Percentiles rank a stretch among this genome's conserved stretches.
Evolutionary conservation across 768 basidiomycete genomes (phyloP).

Genomic region (Tricholoma furcatifolium): DNA sequence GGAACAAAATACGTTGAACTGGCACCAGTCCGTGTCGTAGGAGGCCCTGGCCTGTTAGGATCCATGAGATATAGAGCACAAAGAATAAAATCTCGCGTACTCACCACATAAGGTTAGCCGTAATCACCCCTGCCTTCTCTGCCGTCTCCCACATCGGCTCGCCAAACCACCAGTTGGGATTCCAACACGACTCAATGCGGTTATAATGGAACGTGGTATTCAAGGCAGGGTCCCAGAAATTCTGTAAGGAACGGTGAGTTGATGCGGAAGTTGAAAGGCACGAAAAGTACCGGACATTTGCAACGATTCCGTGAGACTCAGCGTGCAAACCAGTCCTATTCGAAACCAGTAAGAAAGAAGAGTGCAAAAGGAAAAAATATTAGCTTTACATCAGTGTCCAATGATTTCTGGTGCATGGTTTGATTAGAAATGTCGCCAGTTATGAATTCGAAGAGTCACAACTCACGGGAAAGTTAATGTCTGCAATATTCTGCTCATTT

Average conservation of each 20-base stretch:
- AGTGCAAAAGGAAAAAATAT: not conserved
- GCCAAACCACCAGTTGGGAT: slow-evolving; percentile 81
- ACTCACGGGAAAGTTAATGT: slow-evolving; percentile 89
- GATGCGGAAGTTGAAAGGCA: not conserved
- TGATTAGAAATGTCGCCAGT: not conserved
- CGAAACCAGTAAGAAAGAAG: not conserved
- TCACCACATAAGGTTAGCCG: slow-evolving; percentile 92
- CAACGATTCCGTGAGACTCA: slow-evolving; percentile 90
- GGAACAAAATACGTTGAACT: slow-evolving; percentile 77
- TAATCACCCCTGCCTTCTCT: slow-evolving; percentile 63
- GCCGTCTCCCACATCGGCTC: slow-evolving; percentile 98
- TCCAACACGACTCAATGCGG: slow-evolving; percentile 56
- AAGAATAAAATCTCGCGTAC: slow-evolving; percentile 20
- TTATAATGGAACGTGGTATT: slow-evolving; percentile 73
- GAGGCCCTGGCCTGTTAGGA: slow-evolving; percentile 74
- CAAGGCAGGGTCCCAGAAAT: slow-evolving; percentile 80
- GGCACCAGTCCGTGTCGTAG: slow-evolving; percentile 60
- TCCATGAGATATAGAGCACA: not conserved
- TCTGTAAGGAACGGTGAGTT: slow-evolving; percentile 37
- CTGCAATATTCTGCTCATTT: slow-evolving; percentile 31
- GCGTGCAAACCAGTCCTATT: slow-evolving; percentile 87
- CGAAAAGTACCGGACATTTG: slow-evolving; percentile 54
- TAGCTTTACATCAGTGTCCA: slow-evolving; percentile 76
- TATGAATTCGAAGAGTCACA: not conserved
- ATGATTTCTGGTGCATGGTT: slow-evolving; percentile 61